Base-by-base conservation (phyloP, 768 basidiomycete genomes). In the Austroboletus eburneus region DNA sequence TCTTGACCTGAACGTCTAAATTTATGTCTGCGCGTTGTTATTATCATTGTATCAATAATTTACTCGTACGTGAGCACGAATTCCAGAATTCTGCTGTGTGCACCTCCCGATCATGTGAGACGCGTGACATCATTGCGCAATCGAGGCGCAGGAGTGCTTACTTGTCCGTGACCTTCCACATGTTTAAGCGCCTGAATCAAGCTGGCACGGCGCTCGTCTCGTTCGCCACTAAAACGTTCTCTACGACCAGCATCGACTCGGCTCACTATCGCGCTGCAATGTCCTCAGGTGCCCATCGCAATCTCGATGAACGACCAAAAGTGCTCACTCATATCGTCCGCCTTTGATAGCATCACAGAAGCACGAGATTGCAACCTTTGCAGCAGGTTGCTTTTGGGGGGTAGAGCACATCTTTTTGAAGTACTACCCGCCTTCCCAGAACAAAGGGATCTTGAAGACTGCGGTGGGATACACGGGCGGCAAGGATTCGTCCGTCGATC, bases 331-430 rank as follows among this genome's bases (percentile, higher is more conserved):
- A n/a, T n/a, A n/a, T n/a, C n/a, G n/a, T n/a, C n/a, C n/a, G n/a
- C n/a, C n/a, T 25, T 18, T 17, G 60, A 70, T 68, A 52, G 78
- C 73, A 4, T 73, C 76, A 7, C 76, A 75, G 42, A 49, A 64
- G 24, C 57, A 59, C 9, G 69, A 76, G 54, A 52, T 74, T 41
- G 76, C 77, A 5, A 78, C 68, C 2, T 78, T 78, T 44, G 77
- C 65, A 8, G 49, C 49, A 7, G 86, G 88, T 18, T 90, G 88
- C 59, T 91, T 91, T 67, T 90, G 88, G 89, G 89, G 88, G 16
- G 83, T 85, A 17, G 85, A 91, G 55, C 87, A 91, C 58, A 87
- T 90, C 62, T 91, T 89, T 63, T 58, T 87, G 44, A 87, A 88
- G 67, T 75, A 88, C 54, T 89, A 80, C 68, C 84, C 85, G 1